Base-by-base conservation (phyloP, 257 asterid genomes). In the Ligustrum vulgare region DNA sequence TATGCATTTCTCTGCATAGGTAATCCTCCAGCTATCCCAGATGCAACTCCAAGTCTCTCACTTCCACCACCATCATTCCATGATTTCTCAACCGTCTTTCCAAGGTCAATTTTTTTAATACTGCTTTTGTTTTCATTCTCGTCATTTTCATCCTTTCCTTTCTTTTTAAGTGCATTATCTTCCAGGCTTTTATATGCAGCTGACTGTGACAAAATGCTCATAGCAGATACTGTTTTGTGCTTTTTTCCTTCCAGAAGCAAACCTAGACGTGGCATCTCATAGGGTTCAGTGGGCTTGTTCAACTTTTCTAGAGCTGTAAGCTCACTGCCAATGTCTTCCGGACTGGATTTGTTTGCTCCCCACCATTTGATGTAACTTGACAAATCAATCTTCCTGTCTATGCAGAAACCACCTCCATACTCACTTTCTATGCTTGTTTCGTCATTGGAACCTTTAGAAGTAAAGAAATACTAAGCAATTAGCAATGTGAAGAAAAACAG, bases 321-420 rank as follows among this genome's bases (percentile, higher is more conserved):
- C 77, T 94, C 97, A 79, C 83, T 80, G 62, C 86, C 88, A 74
- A 81, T 87, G 71, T 88, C 98, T 77, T 91, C 97, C 33, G 90
- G 41, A 79, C 81, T 80, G 34, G 91, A 84, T 82, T 90, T 90
- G 79, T 81, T 88, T 49, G 85, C 78, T 28, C 92, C 94, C 99
- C 99, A 95, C 99, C 99, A 95, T 80, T 93, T 93, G 79, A 95
- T 91, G 84, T 90, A 89, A 86, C 83, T 89, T 65, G 99, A 85
- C 86, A 95, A 82, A 84, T 95, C 99, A 63, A 95, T 90, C 88
- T 95, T 95, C 84, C 96, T 82, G 66, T 87, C 97, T 37, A 80
- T 74, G 77, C 94, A 81, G 76, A 83, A 94, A 67, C 91, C 89
- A 67, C 89, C 89, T 20, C 84, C 78, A 78, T 80, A 89, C 23